phyloP scores from a whole-genome alignment of 805 yeast species.

The Starmerella stellata region DNA sequence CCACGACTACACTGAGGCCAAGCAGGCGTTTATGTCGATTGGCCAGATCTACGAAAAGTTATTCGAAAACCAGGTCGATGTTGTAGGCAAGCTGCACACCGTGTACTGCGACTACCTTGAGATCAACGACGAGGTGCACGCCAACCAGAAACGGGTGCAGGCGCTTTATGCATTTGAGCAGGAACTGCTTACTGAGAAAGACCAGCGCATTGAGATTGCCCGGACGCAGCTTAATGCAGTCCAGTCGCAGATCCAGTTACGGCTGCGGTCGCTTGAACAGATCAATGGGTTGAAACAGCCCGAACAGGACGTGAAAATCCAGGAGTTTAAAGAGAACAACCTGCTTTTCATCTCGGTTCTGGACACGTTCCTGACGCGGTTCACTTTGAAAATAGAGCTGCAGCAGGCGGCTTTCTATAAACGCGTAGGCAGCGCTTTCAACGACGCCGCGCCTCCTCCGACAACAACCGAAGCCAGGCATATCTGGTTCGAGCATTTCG shows the following conservation, averaged over 20 bases:
- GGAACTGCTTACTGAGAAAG: constrained; percentile 1
- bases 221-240: constrained; percentile 10
- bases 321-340: constrained; percentile 2
- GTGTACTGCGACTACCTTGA: constrained; percentile 1
- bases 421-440: constrained; percentile 18
- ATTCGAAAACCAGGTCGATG: constrained; percentile 5
- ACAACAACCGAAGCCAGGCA: constrained; percentile 6
- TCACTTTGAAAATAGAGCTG: constrained; percentile 10
- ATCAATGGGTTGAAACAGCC: constrained; percentile 7
- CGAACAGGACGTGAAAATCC: neutral
- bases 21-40: constrained; percentile 8
- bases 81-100: neutral
- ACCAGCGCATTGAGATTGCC: constrained; percentile 17
- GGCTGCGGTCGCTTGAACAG: constrained; percentile 4
- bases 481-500: constrained; percentile 10
- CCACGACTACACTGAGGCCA: constrained; percentile 11
- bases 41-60: constrained; percentile 4
- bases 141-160: constrained; percentile 1
- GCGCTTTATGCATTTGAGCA: constrained; percentile 3
- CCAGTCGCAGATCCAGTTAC: constrained; percentile 5
- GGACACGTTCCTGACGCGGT: constrained; percentile 11
- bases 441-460: constrained; percentile 15
- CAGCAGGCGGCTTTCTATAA: constrained; percentile 11
- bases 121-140: neutral
- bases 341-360: constrained; percentile 12